phyloP scores from a whole-genome alignment of 441 rosid species.

The Syzygium malaccense region DNA sequence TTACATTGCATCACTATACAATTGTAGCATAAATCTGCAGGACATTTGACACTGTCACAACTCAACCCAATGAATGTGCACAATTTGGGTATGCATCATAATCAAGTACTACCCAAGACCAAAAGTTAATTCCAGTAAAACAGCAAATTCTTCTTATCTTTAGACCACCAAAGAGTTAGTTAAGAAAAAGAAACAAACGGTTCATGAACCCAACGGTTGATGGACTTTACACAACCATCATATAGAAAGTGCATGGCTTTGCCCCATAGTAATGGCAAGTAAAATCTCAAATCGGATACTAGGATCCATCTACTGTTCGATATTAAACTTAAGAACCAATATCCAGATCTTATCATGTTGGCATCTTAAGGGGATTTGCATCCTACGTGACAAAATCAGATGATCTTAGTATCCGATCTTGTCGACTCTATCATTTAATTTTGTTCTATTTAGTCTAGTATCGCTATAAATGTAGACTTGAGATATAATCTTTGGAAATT shows the following conservation, averaged over 20 bases:
- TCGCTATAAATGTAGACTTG: neutral
- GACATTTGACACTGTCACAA: neutral
- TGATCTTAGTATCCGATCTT: neutral
- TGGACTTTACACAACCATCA: neutral
- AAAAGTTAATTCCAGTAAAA: neutral
- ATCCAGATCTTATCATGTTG: neutral
- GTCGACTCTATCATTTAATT: neutral
- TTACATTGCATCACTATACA: neutral
- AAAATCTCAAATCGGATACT: neutral
- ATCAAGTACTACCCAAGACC: accelerated
- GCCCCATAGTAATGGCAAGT: neutral
- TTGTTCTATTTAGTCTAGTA: neutral
- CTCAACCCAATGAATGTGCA: accelerated
- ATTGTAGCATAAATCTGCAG: neutral
- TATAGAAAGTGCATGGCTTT: neutral
- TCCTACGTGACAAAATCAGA: neutral
- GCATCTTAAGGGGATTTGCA: neutral
- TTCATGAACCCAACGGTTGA: neutral
- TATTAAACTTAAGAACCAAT: neutral
- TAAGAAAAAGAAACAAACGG: neutral
- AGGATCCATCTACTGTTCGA: neutral
- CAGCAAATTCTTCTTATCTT: neutral
- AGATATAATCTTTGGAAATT: neutral
- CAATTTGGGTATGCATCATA: neutral
- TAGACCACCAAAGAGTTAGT: neutral